Percentiles rank a stretch among this genome's conserved stretches.
These are phyloP conservation scores for Tricholomella constricta DNA, from an alignment of 768 basidiomycete species.

Conservation along the genomic window DNA sequence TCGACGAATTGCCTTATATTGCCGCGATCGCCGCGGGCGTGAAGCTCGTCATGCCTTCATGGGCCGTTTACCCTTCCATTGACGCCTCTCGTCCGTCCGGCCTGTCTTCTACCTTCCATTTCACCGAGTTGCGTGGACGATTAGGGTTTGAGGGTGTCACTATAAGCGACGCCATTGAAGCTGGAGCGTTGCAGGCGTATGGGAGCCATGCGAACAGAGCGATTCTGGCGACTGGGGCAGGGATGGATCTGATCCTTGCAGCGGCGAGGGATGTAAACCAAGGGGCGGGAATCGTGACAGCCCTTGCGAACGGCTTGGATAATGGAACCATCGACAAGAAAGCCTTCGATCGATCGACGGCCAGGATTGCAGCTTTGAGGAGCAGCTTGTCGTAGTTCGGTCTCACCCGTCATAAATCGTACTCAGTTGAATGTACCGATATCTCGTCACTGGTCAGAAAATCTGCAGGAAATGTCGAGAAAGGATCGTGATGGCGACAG, in stretches of 20 bases:
- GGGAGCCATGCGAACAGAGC: conserved; percentile 11
- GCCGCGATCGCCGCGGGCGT: conserved; percentile 14
- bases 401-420: no score
- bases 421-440: neutral
- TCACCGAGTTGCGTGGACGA: conserved; percentile 14
- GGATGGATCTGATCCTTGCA: conserved; percentile 16
- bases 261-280: conserved; percentile 5
- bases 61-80: conserved; percentile 16
- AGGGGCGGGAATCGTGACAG: conserved; percentile 9
- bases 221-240: conserved; percentile 15
- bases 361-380: conserved; percentile 13
- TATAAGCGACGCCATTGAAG: conserved; percentile 15
- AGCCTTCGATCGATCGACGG: conserved; percentile 9
- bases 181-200: conserved; percentile 9
- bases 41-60: conserved; percentile 18
- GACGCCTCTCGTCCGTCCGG: conserved; percentile 12
- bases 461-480: no score
- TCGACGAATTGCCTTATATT: conserved; percentile 16
- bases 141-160: conserved; percentile 17
- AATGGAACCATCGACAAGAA: conserved; percentile 9
- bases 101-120: conserved; percentile 10
- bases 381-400: neutral
- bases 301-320: conserved; percentile 16
- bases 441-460: no score
- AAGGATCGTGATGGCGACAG: no score